Conservation (phyloP, 352 stramenopile species). For the Globisporangium orthogonon region DNA sequence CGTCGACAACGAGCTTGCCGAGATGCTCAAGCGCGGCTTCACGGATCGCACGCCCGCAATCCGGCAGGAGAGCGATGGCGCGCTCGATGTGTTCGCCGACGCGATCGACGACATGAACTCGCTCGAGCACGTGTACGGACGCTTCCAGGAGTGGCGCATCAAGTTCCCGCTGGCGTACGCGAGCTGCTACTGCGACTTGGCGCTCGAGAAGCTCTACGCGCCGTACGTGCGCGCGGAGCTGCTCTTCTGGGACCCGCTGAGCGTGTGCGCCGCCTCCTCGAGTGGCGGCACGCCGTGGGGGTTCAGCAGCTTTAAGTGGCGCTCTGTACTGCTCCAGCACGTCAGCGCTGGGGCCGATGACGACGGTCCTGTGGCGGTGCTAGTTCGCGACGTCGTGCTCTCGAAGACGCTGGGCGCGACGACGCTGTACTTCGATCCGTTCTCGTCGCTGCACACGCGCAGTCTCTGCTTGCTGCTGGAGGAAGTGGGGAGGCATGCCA, state of each 20-base stretch:
- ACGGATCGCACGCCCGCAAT: slow-evolving; percentile 8
- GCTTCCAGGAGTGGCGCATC: slow-evolving; percentile 65
- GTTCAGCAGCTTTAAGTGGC: slow-evolving; percentile 46
- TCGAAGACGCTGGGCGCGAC: slow-evolving; percentile 26
- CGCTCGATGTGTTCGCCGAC: slow-evolving; percentile 45
- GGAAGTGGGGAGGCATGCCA: slow-evolving; percentile 26
- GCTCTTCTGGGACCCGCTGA: slow-evolving; percentile 58
- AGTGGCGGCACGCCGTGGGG: slow-evolving; percentile 16
- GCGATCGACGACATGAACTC: slow-evolving; percentile 66
- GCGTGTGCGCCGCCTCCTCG: slow-evolving; percentile 9
- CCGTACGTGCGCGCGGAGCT: slow-evolving; percentile 63
- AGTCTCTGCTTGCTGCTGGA: slow-evolving; percentile 49
- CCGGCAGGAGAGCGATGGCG: background rate
- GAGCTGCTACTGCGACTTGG: slow-evolving; percentile 51
- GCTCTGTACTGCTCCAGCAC: slow-evolving; percentile 35
- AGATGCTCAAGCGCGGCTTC: slow-evolving; percentile 21
- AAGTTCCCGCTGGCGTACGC: slow-evolving; percentile 73
- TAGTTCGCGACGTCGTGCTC: slow-evolving; percentile 53
- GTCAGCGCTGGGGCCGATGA: slow-evolving; percentile 4
- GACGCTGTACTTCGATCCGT: slow-evolving; percentile 48
- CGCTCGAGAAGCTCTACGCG: slow-evolving; percentile 48
- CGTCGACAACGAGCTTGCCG: background rate
- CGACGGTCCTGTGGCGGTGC: slow-evolving; percentile 27
- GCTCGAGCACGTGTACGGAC: slow-evolving; percentile 42
- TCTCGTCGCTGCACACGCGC: slow-evolving; percentile 44